Evolutionary conservation across 2,329 filamentous ascomycete species (phyloP).

Genomic region (Lachnellula subtilissima): DNA sequence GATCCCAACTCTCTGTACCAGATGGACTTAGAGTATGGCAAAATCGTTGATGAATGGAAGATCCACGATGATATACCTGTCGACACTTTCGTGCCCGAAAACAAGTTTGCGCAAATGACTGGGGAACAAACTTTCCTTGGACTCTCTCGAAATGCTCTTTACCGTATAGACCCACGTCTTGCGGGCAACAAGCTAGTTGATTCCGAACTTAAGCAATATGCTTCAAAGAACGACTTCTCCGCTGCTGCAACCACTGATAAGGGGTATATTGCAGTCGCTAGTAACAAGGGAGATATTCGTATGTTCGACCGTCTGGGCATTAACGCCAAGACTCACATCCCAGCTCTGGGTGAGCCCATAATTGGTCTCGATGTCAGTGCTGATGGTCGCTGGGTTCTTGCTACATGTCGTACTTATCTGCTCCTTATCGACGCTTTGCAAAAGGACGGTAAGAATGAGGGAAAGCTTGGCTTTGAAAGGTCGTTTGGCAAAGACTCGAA

Average conservation of each 20-base stretch:
- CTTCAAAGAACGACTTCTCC: conserved; percentile 95
- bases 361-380: conserved; percentile 92
- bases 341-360: conserved; percentile 90
- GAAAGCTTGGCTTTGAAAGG: conserved; percentile 96
- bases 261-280: conserved; percentile 93
- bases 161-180: conserved; percentile 87
- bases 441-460: conserved; percentile 90
- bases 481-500: conserved; percentile 89
- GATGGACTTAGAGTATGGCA: conserved; percentile 97
- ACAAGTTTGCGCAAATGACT: conserved; percentile 98
- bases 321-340: conserved; percentile 95
- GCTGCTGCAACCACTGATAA: conserved; percentile 91
- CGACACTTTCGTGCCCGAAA: conserved; percentile 87
- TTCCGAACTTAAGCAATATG: conserved; percentile 89
- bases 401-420: conserved; percentile 89
- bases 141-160: conserved; percentile 87
- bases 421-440: conserved; percentile 89
- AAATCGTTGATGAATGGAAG: conserved; percentile 98
- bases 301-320: conserved; percentile 95
- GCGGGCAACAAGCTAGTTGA: conserved; percentile 91
- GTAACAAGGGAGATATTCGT: conserved; percentile 95
- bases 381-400: conserved; percentile 92
- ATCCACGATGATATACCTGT: conserved; percentile 94
- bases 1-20: conserved; percentile 90
- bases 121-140: conserved; percentile 92